Base-by-base conservation (phyloP, 306 rosid genomes). In the Acacia acuminata region DNA sequence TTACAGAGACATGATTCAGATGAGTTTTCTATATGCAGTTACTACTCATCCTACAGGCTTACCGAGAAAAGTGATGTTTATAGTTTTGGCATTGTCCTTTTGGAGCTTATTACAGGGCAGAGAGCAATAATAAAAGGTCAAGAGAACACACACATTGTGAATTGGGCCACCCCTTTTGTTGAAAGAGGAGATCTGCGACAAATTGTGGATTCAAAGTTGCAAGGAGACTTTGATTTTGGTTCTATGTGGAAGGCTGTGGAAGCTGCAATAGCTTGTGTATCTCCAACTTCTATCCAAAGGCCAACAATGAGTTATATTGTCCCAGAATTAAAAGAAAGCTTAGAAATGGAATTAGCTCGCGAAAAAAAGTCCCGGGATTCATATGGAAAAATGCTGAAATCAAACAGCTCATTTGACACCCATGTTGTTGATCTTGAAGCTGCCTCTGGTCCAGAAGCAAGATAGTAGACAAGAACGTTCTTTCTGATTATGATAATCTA, bases 41-140 rank as follows among this genome's bases (percentile, higher is more conserved):
- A 83, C 86, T 83, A 77, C 61, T 10, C 74, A 47, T 61, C 58
- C 48, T 61, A 77, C 79, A 71, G 86, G 79, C 48, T 83, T 40
- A 83, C 68, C 0, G 82, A 83, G 78, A 83, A 75, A 83, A 83
- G 86, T 10, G 86, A 71, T 17, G 82, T 83, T 17, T 83, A 77
- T 19, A 83, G 86, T 71, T 83, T 83, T 63, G 86, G 86, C 25
- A 38, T 77, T 77, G 86, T 83, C n/a, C 75, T 83, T 83, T 77
- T 83, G 60, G 86, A 83, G 86, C 86, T 83, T 44, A 77, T 83
- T 22, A 71, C 82, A 24, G 86, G 86, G 60, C 67, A 71, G 75
- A 73, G 74, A 34, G 82, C 85, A 7, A 82, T 82, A 71, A 77
- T 61, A 71, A 77, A 45, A 71, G 75, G 82, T 71, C 79, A 77